Evolutionary conservation across 257 asterid genomes (phyloP).

Genomic region (Nicotiana undulata): DNA sequence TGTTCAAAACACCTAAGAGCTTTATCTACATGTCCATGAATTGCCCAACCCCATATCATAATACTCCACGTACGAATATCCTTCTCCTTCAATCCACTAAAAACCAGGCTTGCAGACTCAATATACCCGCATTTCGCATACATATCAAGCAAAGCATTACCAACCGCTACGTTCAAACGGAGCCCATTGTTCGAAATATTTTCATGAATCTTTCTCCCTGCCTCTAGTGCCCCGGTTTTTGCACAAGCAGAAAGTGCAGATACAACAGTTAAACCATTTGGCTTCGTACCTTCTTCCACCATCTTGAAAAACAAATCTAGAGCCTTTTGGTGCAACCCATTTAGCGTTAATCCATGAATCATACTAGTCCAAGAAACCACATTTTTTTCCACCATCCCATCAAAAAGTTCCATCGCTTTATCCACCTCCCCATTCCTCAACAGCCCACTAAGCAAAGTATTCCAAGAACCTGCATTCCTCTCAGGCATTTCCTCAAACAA

Average conservation of each 20-base stretch:
- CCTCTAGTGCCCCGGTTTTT: conserved; percentile 28
- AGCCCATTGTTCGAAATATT: conserved; percentile 10
- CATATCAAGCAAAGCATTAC: conserved; percentile 37
- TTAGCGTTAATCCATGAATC: conserved; percentile 24
- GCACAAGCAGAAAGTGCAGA: conserved; percentile 33
- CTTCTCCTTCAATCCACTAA: conserved; percentile 22
- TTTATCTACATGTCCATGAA: conserved; percentile 28
- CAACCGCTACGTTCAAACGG: conserved; percentile 21
- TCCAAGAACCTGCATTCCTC: conserved; percentile 38
- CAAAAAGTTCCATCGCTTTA: conserved; percentile 27
- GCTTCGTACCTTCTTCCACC: conserved; percentile 23
- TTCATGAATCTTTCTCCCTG: conserved; percentile 20
- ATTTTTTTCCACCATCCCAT: conserved; percentile 28
- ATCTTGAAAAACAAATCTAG: conserved; percentile 24
- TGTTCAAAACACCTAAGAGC: conserved; percentile 29
- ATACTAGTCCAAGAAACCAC: conserved; percentile 42
- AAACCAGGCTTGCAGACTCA: conserved; percentile 27
- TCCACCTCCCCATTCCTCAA: conserved; percentile 28
- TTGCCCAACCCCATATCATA: conserved; percentile 39
- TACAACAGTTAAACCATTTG: conserved; percentile 31
- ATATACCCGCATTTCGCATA: conserved; percentile 35
- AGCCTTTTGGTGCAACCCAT: conserved; percentile 30
- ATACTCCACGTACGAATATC: conserved; percentile 34
- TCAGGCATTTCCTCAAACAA: conserved; percentile 39
- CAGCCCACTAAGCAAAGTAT: conserved; percentile 34